phyloP scores from a whole-genome alignment of 176 grass and related monocot species.

The Bolboschoenus planiculmis region DNA sequence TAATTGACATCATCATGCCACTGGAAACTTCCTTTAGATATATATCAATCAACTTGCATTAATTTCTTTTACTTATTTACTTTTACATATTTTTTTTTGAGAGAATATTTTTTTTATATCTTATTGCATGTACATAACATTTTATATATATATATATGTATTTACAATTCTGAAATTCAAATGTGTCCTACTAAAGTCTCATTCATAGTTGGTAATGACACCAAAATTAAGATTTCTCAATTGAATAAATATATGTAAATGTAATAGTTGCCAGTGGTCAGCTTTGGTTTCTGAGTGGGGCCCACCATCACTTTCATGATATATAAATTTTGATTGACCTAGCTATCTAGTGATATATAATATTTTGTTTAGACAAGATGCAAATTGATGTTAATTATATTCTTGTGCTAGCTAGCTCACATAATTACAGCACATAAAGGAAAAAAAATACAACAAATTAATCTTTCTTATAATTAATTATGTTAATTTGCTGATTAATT shows the following conservation, averaged over 20 bases:
- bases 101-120: too few species aligned
- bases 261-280: neutral
- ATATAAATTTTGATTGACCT: neutral
- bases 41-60: neutral
- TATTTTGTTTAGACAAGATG: neutral
- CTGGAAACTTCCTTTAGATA: conserved; percentile 16
- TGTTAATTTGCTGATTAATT: neutral
- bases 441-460: neutral
- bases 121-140: neutral
- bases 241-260: neutral
- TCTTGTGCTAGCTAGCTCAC: neutral
- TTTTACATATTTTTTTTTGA: neutral
- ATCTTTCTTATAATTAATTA: neutral
- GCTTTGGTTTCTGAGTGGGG: neutral
- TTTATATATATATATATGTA: neutral
- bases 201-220: neutral
- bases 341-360: neutral
- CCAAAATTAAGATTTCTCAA: neutral
- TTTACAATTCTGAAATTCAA: neutral
- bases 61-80: neutral
- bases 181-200: neutral
- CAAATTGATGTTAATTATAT: neutral
- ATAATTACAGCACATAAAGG: neutral
- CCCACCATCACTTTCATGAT: neutral
- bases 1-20: neutral